phyloP scores from a whole-genome alignment of 2,329 filamentous ascomycete genomes.

The Fusarium globosum region DNA sequence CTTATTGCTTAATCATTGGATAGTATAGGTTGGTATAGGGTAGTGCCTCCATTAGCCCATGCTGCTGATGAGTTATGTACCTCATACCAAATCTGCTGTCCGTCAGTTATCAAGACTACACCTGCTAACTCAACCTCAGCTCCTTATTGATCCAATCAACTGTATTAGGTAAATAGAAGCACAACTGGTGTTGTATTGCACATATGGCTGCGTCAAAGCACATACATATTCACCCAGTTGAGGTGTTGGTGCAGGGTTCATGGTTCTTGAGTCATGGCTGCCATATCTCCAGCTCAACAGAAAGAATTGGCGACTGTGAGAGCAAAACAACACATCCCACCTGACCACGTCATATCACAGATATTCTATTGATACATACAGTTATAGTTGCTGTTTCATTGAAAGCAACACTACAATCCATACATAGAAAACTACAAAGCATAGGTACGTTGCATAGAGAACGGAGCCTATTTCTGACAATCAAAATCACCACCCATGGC shows the following conservation, averaged over 20 bases:
- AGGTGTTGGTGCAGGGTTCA: constrained; percentile 6
- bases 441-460: background rate
- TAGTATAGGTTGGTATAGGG: background rate
- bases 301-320: background rate
- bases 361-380: background rate
- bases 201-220: constrained; percentile 16
- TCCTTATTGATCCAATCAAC: background rate
- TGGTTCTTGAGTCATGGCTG: constrained; percentile 21
- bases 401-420: background rate
- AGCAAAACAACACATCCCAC: background rate
- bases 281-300: background rate
- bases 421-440: background rate
- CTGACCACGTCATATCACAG: background rate
- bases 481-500: background rate
- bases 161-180: background rate
- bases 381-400: background rate
- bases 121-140: background rate
- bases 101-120: background rate
- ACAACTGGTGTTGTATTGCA: background rate
- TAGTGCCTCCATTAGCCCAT: background rate
- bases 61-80: background rate
- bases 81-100: background rate
- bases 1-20: background rate
- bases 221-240: background rate
- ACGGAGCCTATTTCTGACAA: background rate